These are phyloP conservation scores for Penicillium decumbens DNA, from an alignment of 2,329 filamentous ascomycete species.

Conservation along the genomic window DNA sequence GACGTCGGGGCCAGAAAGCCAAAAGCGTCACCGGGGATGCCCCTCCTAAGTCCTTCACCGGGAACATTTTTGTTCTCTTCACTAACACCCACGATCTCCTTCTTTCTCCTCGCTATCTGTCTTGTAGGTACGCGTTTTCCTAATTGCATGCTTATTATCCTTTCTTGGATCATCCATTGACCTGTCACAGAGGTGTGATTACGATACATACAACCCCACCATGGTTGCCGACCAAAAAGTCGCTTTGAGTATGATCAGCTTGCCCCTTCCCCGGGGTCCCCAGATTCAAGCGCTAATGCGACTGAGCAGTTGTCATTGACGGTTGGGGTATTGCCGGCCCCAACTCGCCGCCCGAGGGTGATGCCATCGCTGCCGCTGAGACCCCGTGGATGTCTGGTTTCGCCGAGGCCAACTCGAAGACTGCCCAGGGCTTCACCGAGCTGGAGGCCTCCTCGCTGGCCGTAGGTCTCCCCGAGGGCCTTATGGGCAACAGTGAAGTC, in stretches of 20 bases:
- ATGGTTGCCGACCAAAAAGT: slow-evolving; percentile 68
- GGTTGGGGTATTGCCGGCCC: slow-evolving; percentile 89
- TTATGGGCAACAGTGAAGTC: slow-evolving; percentile 99
- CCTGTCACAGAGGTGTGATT: slow-evolving; percentile 14
- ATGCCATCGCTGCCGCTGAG: slow-evolving; percentile 89
- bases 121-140: slow-evolving; percentile 9
- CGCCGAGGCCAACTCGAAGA: slow-evolving; percentile 60
- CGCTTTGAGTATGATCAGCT: slow-evolving; percentile 56
- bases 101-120: slow-evolving; percentile 15
- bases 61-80: slow-evolving; percentile 16
- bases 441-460: slow-evolving; percentile 94
- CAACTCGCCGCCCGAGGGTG: slow-evolving; percentile 77
- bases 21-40: slow-evolving; percentile 35
- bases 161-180: slow-evolving; percentile 20
- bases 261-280: slow-evolving; percentile 26
- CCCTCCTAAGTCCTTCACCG: slow-evolving; percentile 29
- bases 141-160: slow-evolving; percentile 1
- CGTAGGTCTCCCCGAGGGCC: slow-evolving; percentile 88
- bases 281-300: slow-evolving; percentile 18
- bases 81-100: slow-evolving; percentile 6
- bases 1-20: slow-evolving; percentile 32
- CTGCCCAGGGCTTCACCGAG: slow-evolving; percentile 78
- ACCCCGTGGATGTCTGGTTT: slow-evolving; percentile 95
- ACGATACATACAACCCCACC: slow-evolving; percentile 30
- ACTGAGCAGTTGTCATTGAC: slow-evolving; percentile 84